Evolutionary conservation across 768 basidiomycete genomes (phyloP).

Genomic region (Termitomyces sp.): DNA sequence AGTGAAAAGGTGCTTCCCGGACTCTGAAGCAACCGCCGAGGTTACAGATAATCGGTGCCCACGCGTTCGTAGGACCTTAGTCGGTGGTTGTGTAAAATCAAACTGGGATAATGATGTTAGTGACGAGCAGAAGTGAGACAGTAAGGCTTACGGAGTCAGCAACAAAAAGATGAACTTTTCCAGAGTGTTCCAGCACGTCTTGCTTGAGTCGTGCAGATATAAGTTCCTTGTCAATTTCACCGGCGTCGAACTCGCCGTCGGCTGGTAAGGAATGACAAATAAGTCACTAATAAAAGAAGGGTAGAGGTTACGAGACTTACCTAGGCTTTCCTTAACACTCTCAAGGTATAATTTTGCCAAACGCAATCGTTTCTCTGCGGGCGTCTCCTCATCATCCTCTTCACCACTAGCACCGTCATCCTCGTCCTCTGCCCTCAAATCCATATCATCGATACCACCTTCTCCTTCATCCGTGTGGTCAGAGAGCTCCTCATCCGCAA

Average conservation of each 20-base stretch:
- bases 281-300: neutral
- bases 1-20: conserved; percentile 74
- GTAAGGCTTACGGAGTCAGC: conserved; percentile 55
- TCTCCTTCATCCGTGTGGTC: conserved; percentile 52
- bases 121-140: neutral
- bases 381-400: conserved; percentile 85
- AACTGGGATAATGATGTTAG: conserved; percentile 33
- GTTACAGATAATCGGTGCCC: conserved; percentile 81
- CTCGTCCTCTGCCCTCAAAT: conserved; percentile 46
- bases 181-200: conserved; percentile 87
- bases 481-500: conserved; percentile 62
- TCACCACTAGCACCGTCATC: conserved; percentile 63
- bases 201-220: conserved; percentile 87
- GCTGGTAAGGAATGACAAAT: conserved; percentile 29
- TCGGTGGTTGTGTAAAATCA: conserved; percentile 44
- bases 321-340: conserved; percentile 70
- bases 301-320: conserved; percentile 30
- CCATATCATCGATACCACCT: conserved; percentile 64
- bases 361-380: conserved; percentile 87
- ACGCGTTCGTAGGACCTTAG: conserved; percentile 50
- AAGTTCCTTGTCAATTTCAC: conserved; percentile 90
- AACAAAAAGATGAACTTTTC: conserved; percentile 79
- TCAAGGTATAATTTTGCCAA: conserved; percentile 89
- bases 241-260: conserved; percentile 92
- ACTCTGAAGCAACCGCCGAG: conserved; percentile 70